Conservation (phyloP, 2,329 filamentous ascomycete species). For the Fusarium coicis region DNA sequence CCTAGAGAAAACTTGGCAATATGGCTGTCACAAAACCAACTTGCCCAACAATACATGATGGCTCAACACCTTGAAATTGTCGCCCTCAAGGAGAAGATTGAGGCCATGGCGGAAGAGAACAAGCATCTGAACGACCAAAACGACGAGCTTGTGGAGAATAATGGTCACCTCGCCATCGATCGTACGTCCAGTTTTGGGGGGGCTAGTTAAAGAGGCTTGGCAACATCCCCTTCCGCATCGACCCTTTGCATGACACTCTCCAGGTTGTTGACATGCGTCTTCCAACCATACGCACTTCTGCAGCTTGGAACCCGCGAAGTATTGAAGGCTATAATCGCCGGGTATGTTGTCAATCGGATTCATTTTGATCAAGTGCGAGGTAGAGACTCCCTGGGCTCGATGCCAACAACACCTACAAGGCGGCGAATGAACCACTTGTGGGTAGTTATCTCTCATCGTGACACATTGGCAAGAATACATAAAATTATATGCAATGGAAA, state of each 20-base stretch:
- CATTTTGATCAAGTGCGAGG: neutral
- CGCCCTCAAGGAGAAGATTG: too few relatives aligned
- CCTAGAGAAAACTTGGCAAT: neutral
- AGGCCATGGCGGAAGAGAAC: too few relatives aligned
- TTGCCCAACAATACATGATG: too few relatives aligned
- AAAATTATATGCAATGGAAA: neutral
- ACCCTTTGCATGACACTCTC: too few relatives aligned
- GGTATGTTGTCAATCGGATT: neutral
- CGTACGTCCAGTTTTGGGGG: too few relatives aligned
- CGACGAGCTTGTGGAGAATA: too few relatives aligned
- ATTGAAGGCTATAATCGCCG: neutral
- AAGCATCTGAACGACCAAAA: too few relatives aligned
- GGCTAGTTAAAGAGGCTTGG: too few relatives aligned
- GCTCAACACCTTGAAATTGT: too few relatives aligned
- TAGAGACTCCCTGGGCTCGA: neutral
- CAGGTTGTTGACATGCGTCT: neutral
- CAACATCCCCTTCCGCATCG: too few relatives aligned
- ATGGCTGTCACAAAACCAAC: neutral
- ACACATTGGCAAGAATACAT: neutral
- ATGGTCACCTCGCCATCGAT: too few relatives aligned
- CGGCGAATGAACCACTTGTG: neutral
- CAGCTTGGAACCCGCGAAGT: neutral
- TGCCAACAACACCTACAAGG: neutral
- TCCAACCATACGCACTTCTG: rapidly evolving
- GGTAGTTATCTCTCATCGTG: neutral